These are phyloP conservation scores for Aspergillus intermedius DNA, from an alignment of 2,329 filamentous ascomycete species.

Conservation along the genomic window DNA sequence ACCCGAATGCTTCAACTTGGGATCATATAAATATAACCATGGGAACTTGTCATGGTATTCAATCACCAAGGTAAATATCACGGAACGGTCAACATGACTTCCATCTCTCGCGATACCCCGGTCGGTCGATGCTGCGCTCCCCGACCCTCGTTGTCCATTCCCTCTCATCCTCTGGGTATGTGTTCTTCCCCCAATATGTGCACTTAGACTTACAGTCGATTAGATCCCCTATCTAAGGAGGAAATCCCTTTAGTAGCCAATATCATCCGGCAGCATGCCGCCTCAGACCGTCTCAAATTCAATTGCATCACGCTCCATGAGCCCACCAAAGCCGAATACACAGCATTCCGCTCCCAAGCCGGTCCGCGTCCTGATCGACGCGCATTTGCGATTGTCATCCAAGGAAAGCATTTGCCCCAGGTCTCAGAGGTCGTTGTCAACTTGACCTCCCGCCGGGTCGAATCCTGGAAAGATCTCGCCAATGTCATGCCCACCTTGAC, in stretches of 20 bases:
- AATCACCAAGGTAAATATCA: neutral
- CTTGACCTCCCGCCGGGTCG: conserved; percentile 18
- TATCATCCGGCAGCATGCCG: conserved; percentile 11
- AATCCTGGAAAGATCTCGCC: conserved; percentile 29
- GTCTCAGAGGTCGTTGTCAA: conserved; percentile 25
- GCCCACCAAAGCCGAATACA: conserved; percentile 30
- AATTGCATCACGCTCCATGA: conserved; percentile 51
- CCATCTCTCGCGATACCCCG: neutral
- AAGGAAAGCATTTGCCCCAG: conserved; percentile 21
- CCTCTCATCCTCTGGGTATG: neutral
- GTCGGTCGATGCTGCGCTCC: neutral
- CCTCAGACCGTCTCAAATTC: conserved; percentile 27
- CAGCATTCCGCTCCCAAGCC: conserved; percentile 27
- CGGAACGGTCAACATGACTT: neutral
- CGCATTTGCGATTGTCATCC: conserved; percentile 45
- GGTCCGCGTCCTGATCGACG: conserved; percentile 26
- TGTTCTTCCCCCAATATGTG: neutral
- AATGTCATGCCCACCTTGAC: conserved; percentile 44
- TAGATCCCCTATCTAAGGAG: conserved; percentile 9
- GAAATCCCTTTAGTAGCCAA: conserved; percentile 9
- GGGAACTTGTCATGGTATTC: neutral
- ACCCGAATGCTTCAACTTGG: neutral
- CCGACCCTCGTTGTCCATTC: neutral
- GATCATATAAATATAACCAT: neutral
- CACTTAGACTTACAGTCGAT: neutral